Base-by-base conservation (phyloP, 129 eudicot species). In the Glebionis coronaria region DNA sequence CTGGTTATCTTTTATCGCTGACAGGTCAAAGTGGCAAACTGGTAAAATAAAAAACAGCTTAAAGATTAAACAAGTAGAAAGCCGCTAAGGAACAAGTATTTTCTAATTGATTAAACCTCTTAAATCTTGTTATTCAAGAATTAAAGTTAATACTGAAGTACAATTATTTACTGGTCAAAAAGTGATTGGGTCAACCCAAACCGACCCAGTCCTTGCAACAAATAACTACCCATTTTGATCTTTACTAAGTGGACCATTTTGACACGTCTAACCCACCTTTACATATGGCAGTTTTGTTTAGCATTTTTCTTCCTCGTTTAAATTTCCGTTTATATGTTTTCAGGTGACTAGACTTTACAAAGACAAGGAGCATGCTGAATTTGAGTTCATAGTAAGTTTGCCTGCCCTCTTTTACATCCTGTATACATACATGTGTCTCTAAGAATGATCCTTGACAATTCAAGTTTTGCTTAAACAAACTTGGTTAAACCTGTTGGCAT, bases 291-390 rank as follows among this genome's bases (percentile, higher is more conserved):
- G 10, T 35, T 35, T 9, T 35, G 42, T 35, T 35, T 35, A 9
- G 2, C 42, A 57, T 11, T 14, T 56, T 9, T 47, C 59, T 31
- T 19, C 21, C 62, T 54, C 25, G 40, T 38, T 14, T 54, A 28
- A 28, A 13, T 53, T 49, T 50, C 3, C 49, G 18, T 12, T 19
- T 16, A 13, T 40, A 49, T 70, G 15, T 62, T 63, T 61, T 54
- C 87, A 88, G 96, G 90, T 86, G 75, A 82, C 83, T 42, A 84
- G 98, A 73, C 71, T 88, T 64, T 88, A 78, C 82, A 85, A 74
- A 79, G 96, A 88, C 70, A 85, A 83, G 76, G 98, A 92, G 63
- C 95, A 92, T 61, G 98, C 96, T 61, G 98, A 92, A 81, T 61
- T 92, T 68, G 98, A 92, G 81, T 92, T 72, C 78, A 92, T 84